Conservation (phyloP, 371 early-diverging fungal species). For the Haplosporangium sp. region DNA sequence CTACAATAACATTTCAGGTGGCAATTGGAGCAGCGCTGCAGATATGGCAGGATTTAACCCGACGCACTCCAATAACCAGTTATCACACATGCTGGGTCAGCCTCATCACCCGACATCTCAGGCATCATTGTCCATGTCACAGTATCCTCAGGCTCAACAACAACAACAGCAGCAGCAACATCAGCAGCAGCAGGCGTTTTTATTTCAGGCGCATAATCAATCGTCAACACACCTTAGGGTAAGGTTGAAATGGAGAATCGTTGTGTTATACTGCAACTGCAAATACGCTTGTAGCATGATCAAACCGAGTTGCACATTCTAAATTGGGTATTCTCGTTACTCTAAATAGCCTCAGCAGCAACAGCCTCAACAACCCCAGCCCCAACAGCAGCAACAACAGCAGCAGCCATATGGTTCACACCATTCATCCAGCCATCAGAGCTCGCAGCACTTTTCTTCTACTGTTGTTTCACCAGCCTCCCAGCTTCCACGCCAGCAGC, state of each 20-base stretch:
- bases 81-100: constrained; percentile 40
- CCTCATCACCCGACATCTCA: constrained; percentile 33
- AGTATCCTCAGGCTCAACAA: constrained; percentile 33
- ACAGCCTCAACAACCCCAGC: constrained; percentile 22
- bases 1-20: constrained; percentile 29
- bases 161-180: constrained; percentile 36
- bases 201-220: constrained; percentile 30
- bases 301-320: too few relatives aligned
- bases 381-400: constrained; percentile 24
- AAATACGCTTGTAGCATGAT: neutral
- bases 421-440: constrained; percentile 36
- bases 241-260: neutral
- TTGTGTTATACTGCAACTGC: neutral
- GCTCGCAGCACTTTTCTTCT: constrained; percentile 40
- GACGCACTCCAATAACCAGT: constrained; percentile 34
- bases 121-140: constrained; percentile 26
- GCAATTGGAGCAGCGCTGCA: constrained; percentile 27
- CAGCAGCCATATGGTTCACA: constrained; percentile 31
- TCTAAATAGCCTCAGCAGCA: constrained; percentile 14
- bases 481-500: constrained; percentile 40
- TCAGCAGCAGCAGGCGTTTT: constrained; percentile 32
- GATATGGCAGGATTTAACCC: constrained; percentile 41
- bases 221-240: constrained; percentile 41
- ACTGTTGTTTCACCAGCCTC: constrained; percentile 34
- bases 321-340: neutral